Evolutionary conservation across 129 eudicot genomes (phyloP), one percentile per base, ranked within the genome.

Genomic region (Saussurea involucrata): DNA sequence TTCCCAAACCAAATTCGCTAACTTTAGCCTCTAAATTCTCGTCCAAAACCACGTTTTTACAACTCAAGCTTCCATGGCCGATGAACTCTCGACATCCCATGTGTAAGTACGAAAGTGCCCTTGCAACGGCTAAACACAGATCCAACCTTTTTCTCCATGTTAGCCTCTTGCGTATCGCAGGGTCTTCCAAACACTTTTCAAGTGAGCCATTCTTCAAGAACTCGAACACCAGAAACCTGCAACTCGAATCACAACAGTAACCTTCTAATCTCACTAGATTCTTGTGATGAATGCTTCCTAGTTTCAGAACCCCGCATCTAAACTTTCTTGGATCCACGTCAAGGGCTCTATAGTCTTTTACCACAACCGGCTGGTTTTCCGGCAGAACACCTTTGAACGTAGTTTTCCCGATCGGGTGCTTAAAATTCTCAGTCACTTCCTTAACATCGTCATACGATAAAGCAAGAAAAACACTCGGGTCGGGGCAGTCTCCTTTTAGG

Each of bases 61-160:
- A 87, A 3, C 70, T 61, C 10, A 90, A 68, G 66, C 80, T 84
- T 69, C 96, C 96, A 67, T 90, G 96, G 28, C 90, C 73, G 8
- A 85, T 55, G 63, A 90, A 90, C 81, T 87, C 96, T 32, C 96
- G 84, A 69, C 96, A 90, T 8, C 85, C 96, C 17, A 85, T 78
- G 83, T 90, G 96, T 82, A 90, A 81, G 85, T 90, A 90, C 32
- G 78, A 85, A 78, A 90, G 44, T 33, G 90, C 89, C 87, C 80
- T 90, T 63, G 88, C 96, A 31, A 85, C 84, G 0, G 84, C 69
- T 80, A 85, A 33, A 66, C 87, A 83, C 24, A 87, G 82, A 27
- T 79, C 85, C 80, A 90, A 77, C 66, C 96, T 83, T 81, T 85
- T 90, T 66, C 81, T 70, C 96, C 92, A 90, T 0, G 92, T 81